Evolutionary conservation across 2,329 filamentous ascomycete species (phyloP), one percentile per base, ranked within the genome.

Genomic region (Colletotrichum noveboracense): DNA sequence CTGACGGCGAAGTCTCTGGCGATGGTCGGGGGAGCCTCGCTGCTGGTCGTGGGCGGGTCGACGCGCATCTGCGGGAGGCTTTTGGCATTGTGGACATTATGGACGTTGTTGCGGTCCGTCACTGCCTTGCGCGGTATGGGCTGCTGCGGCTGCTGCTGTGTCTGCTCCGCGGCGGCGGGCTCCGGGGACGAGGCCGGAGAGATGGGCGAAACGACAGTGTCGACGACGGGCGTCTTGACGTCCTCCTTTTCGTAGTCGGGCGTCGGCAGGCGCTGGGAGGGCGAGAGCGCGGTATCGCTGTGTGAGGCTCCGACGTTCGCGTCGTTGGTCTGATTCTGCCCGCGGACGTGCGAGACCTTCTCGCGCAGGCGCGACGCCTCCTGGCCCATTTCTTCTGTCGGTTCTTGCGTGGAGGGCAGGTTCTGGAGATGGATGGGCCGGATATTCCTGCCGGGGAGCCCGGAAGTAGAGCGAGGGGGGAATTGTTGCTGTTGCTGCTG

Each of bases 211-310:
- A 85, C 81, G 62, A 86, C 81, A 4, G 80, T 81, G 30, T 85
- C 83, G 52, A 84, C 74, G 9, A 82, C 79, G 4, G 84, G 82
- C 16, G 83, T 83, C 75, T 84, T 84, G 67, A 84, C 80, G 72
- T 89, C 87, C 58, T 86, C 83, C 24, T 84, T 84, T 52, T 85
- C 85, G 73, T 89, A 89, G 60, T 90, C 88, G 18, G 88, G 88
- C 3, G 88, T 89, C 2, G 88, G 88, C 12, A 87, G 86, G 3
- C 87, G 84, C 52, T 84, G 79, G 14, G 55, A 48, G 30, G 83
- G 71, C 43, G 75, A 68, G 58, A 77, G 72, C 14, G 71, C 64
- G 4, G 52, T 65, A 43, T 75, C 66, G 67, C 75, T 75, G 24
- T 75, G 71, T 76, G 61, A 76, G 60, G 32, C 77, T 70, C 72